phyloP scores from a whole-genome alignment of 116 monocot genomes.

The Papilionanthe hybrid region DNA sequence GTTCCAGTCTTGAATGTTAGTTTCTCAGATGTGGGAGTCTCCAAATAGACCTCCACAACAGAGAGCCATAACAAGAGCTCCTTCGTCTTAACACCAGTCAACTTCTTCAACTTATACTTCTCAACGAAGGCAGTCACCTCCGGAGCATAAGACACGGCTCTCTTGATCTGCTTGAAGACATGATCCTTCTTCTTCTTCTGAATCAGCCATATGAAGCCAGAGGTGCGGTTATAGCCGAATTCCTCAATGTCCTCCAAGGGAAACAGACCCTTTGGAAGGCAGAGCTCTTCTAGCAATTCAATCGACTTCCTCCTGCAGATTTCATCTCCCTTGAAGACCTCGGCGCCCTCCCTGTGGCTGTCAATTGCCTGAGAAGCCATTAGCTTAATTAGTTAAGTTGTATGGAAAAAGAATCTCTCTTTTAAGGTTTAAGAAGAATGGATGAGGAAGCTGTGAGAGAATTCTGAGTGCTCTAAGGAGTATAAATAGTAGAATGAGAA shows the following conservation, averaged over 20 bases:
- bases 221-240: not conserved
- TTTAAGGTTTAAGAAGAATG: not conserved
- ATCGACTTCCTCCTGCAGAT: slow-evolving; percentile 16
- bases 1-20: slow-evolving; percentile 16
- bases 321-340: slow-evolving; percentile 21
- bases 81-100: slow-evolving; percentile 35
- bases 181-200: slow-evolving; percentile 9
- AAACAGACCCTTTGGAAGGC: slow-evolving; percentile 34
- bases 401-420: not conserved
- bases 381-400: not conserved
- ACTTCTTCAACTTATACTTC: slow-evolving; percentile 20
- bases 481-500: too few relatives aligned
- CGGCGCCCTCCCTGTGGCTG: slow-evolving; percentile 15
- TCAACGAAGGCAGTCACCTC: slow-evolving; percentile 34
- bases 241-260: slow-evolving; percentile 26
- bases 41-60: slow-evolving; percentile 30
- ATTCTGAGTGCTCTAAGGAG: not conserved
- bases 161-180: slow-evolving; percentile 8
- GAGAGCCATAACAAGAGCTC: slow-evolving; percentile 38
- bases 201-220: slow-evolving; percentile 2
- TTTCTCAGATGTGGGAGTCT: slow-evolving; percentile 22
- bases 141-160: slow-evolving; percentile 4
- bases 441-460: not conserved
- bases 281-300: slow-evolving; percentile 22
- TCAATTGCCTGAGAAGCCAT: slow-evolving; percentile 24